Evolutionary conservation across 306 rosid genomes (phyloP).

Genomic region (Cucumis hystrix): DNA sequence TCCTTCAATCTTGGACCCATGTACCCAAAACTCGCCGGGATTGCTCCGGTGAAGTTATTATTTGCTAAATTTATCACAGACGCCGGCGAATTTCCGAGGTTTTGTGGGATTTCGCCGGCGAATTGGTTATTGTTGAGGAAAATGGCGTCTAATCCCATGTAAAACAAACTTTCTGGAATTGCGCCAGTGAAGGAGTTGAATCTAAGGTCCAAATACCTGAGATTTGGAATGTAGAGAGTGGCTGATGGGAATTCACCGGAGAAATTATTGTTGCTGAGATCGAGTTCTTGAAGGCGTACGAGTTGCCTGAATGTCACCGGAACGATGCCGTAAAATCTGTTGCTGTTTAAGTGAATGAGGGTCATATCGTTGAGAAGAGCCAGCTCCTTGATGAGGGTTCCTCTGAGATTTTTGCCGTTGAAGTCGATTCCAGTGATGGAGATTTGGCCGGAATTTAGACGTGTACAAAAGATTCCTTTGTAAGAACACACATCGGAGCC

Average conservation of each 20-base stretch:
- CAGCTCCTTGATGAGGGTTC: slow-evolving; percentile 61
- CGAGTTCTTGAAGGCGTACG: slow-evolving; percentile 52
- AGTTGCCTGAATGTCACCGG: slow-evolving; percentile 62
- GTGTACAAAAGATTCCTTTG: slow-evolving; percentile 73
- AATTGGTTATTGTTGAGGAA: slow-evolving; percentile 77
- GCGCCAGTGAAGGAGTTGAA: slow-evolving; percentile 66
- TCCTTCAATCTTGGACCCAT: slow-evolving; percentile 52
- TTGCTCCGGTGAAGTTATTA: slow-evolving; percentile 54
- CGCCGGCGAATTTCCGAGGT: slow-evolving; percentile 78
- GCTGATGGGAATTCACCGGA: slow-evolving; percentile 67
- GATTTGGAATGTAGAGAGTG: slow-evolving; percentile 46
- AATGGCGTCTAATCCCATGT: slow-evolving; percentile 62
- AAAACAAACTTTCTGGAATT: slow-evolving; percentile 61
- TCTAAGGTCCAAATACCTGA: slow-evolving; percentile 80
- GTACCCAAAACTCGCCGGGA: slow-evolving; percentile 78
- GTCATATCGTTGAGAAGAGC: slow-evolving; percentile 57
- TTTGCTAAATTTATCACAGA: slow-evolving; percentile 85
- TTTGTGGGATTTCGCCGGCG: slow-evolving; percentile 71
- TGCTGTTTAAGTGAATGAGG: slow-evolving; percentile 73
- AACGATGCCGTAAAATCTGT: slow-evolving; percentile 54
- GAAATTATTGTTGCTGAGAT: slow-evolving; percentile 75
- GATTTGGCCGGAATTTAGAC: slow-evolving; percentile 22
- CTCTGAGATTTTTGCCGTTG: slow-evolving; percentile 76
- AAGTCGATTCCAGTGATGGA: slow-evolving; percentile 77
- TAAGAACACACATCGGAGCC: slow-evolving; percentile 81